phyloP scores from a whole-genome alignment of 2,329 filamentous ascomycete species.

The Xylaria sp. region DNA sequence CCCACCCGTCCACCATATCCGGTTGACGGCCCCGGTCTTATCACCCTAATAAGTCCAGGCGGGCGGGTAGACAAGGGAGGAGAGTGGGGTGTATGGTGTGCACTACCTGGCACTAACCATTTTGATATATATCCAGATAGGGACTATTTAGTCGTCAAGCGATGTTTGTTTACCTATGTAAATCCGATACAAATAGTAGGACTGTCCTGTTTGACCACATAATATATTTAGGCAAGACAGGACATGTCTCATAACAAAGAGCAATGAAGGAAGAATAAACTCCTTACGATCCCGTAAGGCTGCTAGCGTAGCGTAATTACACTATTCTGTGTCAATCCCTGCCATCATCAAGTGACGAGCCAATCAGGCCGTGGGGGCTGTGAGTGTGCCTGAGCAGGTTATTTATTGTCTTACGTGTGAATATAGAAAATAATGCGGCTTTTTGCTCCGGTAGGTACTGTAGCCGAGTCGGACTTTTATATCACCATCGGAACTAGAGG shows the following conservation, averaged over 20 bases:
- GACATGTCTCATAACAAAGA: neutral
- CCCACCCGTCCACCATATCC: neutral
- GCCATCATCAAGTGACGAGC: slow-evolving; percentile 8
- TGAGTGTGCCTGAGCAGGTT: slow-evolving; percentile 12
- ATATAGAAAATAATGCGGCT: neutral
- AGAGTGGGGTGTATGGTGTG: neutral
- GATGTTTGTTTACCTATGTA: too few species aligned
- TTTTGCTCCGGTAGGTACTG: slow-evolving; percentile 4
- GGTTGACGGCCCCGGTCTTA: slow-evolving; percentile 8
- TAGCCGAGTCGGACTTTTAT: neutral
- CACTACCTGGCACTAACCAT: neutral
- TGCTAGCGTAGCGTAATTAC: slow-evolving; percentile 34
- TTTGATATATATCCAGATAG: too few species aligned
- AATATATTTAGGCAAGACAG: neutral
- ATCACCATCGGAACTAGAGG: neutral
- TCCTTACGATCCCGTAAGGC: slow-evolving; percentile 23
- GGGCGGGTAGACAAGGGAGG: neutral
- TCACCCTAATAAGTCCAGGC: neutral
- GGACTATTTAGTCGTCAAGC: too few species aligned
- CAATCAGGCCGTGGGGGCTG: neutral
- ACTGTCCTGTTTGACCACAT: too few species aligned
- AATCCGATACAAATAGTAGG: too few species aligned
- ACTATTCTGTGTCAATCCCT: slow-evolving; percentile 15
- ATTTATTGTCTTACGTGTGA: slow-evolving; percentile 28
- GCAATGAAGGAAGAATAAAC: neutral